These are phyloP conservation scores for Calonectria multiphialidica DNA, from an alignment of 2,329 filamentous ascomycete species.

Conservation along the genomic window DNA sequence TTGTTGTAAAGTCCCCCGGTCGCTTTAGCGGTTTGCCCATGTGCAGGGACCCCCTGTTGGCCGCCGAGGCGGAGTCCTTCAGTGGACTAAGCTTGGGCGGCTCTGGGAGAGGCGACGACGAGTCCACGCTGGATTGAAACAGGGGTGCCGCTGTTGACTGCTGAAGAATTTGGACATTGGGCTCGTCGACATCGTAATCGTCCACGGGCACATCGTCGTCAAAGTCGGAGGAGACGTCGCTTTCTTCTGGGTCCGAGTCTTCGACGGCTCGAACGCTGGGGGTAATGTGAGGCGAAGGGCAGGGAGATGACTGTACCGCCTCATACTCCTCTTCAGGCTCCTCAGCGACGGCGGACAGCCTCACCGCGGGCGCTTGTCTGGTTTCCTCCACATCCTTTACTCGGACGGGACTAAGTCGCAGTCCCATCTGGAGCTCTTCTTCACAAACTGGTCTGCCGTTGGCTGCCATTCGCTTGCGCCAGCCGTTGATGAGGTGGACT, in stretches of 20 bases:
- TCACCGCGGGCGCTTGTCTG: slow-evolving; percentile 50
- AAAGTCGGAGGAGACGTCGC: slow-evolving; percentile 56
- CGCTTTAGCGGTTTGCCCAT: slow-evolving; percentile 43
- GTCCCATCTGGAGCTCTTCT: slow-evolving; percentile 75
- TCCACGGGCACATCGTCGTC: slow-evolving; percentile 60
- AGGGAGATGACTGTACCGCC: slow-evolving; percentile 42
- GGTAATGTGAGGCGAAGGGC: slow-evolving; percentile 37
- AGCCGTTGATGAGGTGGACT: slow-evolving; percentile 89
- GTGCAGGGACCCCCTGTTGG: slow-evolving; percentile 56
- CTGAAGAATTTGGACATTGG: slow-evolving; percentile 59
- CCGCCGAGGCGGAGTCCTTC: slow-evolving; percentile 63
- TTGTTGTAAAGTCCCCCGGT: slow-evolving; percentile 58
- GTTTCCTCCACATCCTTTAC: slow-evolving; percentile 65
- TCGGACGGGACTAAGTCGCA: slow-evolving; percentile 72
- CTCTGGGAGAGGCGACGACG: slow-evolving; percentile 60
- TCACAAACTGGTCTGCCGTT: slow-evolving; percentile 78
- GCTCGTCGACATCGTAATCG: slow-evolving; percentile 55
- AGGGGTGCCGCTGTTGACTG: slow-evolving; percentile 53
- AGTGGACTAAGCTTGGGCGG: slow-evolving; percentile 65
- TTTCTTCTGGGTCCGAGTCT: slow-evolving; percentile 46
- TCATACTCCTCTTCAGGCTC: slow-evolving; percentile 56
- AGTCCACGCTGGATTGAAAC: slow-evolving; percentile 47
- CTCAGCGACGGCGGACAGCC: slow-evolving; percentile 61
- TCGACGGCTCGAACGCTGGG: slow-evolving; percentile 30
- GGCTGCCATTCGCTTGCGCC: slow-evolving; percentile 84